Evolutionary conservation across 768 basidiomycete species (phyloP).

Genomic region (Coprinopsis sp.): DNA sequence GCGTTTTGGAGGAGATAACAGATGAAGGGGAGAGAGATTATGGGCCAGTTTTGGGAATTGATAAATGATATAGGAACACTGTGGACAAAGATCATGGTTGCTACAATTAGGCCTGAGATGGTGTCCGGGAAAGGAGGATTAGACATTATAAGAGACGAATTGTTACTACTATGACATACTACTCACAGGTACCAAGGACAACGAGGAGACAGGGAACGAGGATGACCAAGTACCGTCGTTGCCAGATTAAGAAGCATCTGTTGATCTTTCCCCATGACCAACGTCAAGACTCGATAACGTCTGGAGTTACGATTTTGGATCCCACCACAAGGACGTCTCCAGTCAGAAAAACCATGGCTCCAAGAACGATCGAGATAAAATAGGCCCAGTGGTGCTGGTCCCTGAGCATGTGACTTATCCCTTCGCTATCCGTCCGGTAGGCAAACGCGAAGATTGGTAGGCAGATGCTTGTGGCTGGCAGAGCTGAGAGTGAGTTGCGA

Average conservation of each 20-base stretch:
- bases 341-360: no score
- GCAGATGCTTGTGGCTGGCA: no score
- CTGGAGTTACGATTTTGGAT: no score
- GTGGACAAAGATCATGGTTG: slow-evolving; percentile 20
- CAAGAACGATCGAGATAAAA: no score
- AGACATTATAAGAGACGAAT: background rate
- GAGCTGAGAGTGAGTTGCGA: no score
- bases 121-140: slow-evolving; percentile 10
- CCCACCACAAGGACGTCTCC: slow-evolving; percentile 26
- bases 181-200: slow-evolving; percentile 17
- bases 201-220: slow-evolving; percentile 21
- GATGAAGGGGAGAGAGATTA: slow-evolving; percentile 21
- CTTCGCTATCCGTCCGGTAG: no score
- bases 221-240: slow-evolving; percentile 17
- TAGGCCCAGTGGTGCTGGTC: no score
- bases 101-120: slow-evolving; percentile 16
- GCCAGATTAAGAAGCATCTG: slow-evolving; percentile 28
- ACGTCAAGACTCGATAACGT: background rate
- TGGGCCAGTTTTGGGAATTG: slow-evolving; percentile 1
- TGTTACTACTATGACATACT: background rate
- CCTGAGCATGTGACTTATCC: no score
- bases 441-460: no score
- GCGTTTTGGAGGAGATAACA: slow-evolving; percentile 23
- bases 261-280: slow-evolving; percentile 19
- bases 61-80: background rate